Conservation (phyloP, 768 basidiomycete genomes). For the Gloeophyllum trabeum region DNA sequence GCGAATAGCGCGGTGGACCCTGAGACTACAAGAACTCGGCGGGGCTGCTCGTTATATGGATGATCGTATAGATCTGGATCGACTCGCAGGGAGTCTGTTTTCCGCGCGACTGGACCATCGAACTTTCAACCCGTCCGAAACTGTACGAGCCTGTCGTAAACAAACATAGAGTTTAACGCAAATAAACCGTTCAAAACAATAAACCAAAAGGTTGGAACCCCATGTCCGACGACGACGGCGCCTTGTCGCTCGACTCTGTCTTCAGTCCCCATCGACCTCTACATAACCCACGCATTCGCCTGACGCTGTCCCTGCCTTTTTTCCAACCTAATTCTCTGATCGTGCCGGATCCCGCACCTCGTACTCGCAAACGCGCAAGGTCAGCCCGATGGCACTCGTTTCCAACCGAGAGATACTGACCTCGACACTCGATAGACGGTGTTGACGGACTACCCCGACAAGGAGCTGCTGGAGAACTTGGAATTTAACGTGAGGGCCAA, state of each 20-base stretch:
- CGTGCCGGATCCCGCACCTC: slow-evolving; percentile 58
- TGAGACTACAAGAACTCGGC: no score
- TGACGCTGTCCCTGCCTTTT: not conserved
- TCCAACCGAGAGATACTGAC: not conserved
- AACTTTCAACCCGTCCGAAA: not conserved
- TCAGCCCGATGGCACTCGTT: slow-evolving; percentile 16
- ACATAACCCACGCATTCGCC: not conserved
- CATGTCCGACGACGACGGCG: slow-evolving; percentile 20
- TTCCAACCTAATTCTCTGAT: not conserved
- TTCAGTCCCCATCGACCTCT: slow-evolving; percentile 25
- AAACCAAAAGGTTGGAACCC: no score
- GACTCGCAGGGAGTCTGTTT: no score
- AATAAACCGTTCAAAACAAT: not conserved
- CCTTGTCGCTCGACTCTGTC: slow-evolving; percentile 28
- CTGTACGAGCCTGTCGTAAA: no score
- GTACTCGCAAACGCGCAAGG: slow-evolving; percentile 59
- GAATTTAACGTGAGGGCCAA: slow-evolving; percentile 56
- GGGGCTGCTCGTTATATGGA: no score
- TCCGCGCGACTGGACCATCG: no score
- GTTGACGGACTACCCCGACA: slow-evolving; percentile 89
- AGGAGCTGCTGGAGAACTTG: slow-evolving; percentile 65
- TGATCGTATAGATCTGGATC: no score
- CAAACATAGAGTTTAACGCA: no score
- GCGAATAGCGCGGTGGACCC: no score
- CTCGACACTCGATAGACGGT: slow-evolving; percentile 47